Percentiles rank a stretch among this genome's conserved stretches.
These are phyloP conservation scores for Fusarium tupiense DNA, from an alignment of 2,329 filamentous ascomycete genomes.

Conservation along the genomic window DNA sequence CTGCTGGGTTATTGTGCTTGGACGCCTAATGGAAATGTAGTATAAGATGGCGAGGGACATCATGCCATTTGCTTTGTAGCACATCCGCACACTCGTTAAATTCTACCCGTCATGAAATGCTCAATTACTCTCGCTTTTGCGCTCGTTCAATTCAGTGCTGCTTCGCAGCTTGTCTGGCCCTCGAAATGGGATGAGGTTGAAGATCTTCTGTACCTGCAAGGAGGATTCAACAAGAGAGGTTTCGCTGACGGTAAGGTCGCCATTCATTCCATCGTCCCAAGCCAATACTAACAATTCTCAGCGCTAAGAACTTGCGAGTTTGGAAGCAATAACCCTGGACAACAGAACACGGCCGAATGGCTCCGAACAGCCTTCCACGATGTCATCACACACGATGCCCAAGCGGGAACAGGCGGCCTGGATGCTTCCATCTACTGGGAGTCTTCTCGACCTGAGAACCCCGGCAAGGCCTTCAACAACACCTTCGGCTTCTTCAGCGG, in stretches of 20 bases:
- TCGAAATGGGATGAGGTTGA: slow-evolving; percentile 32
- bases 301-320: slow-evolving; percentile 32
- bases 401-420: slow-evolving; percentile 35
- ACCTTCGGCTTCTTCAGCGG: slow-evolving; percentile 47
- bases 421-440: slow-evolving; percentile 43
- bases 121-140: slow-evolving; percentile 1
- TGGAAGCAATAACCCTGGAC: slow-evolving; percentile 21
- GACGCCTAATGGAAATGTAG: not conserved
- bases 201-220: slow-evolving; percentile 17
- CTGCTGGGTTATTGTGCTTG: not conserved
- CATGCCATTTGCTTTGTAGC: not conserved
- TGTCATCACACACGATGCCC: slow-evolving; percentile 35
- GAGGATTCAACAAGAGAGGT: slow-evolving; percentile 2
- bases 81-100: not conserved
- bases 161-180: slow-evolving; percentile 28
- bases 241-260: slow-evolving; percentile 7
- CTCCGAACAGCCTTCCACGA: slow-evolving; percentile 43
- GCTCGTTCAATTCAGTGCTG: not conserved
- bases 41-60: not conserved
- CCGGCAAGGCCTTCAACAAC: slow-evolving; percentile 36
- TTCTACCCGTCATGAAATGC: slow-evolving; percentile 7
- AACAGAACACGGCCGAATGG: slow-evolving; percentile 42
- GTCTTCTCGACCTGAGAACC: slow-evolving; percentile 35
- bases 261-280: rapidly evolving
- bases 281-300: not conserved